Evolutionary conservation across 2,329 filamentous ascomycete species (phyloP).

Genomic region (Gyromitra esculenta): DNA sequence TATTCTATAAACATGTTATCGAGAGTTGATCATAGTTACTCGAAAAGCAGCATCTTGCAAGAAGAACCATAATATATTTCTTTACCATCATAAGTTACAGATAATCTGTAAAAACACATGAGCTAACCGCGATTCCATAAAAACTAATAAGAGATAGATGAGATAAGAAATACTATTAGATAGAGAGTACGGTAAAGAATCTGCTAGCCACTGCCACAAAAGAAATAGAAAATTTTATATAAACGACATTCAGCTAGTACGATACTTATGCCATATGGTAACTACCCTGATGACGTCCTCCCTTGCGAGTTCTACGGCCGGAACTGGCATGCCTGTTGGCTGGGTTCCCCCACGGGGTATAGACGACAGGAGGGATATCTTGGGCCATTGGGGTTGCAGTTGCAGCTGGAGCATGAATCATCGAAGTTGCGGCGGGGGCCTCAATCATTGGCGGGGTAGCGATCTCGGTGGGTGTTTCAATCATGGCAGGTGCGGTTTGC

Average conservation of each 20-base stretch:
- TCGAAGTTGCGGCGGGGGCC: background rate
- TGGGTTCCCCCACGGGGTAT: background rate
- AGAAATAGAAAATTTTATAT: background rate
- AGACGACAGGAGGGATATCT: background rate
- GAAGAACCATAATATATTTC: background rate
- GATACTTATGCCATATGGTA: conserved; percentile 11
- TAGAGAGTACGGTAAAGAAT: background rate
- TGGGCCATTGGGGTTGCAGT: background rate
- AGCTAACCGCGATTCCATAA: background rate
- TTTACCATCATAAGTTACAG: background rate
- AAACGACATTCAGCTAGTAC: background rate
- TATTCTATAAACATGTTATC: no score
- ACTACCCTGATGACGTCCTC: background rate
- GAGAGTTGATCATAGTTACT: background rate
- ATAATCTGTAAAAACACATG: conserved; percentile 1
- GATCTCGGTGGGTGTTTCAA: background rate
- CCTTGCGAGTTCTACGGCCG: background rate
- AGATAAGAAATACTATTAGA: conserved; percentile 21
- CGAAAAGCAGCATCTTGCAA: background rate
- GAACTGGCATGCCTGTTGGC: background rate
- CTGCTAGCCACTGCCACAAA: background rate
- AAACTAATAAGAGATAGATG: background rate
- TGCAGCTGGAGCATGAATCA: background rate
- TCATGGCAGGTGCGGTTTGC: background rate
- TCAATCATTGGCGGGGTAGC: background rate